Percentiles rank a stretch among this genome's conserved stretches.
Conservation (phyloP, 2,329 filamentous ascomycete species). For the Hypocreales sp. region DNA sequence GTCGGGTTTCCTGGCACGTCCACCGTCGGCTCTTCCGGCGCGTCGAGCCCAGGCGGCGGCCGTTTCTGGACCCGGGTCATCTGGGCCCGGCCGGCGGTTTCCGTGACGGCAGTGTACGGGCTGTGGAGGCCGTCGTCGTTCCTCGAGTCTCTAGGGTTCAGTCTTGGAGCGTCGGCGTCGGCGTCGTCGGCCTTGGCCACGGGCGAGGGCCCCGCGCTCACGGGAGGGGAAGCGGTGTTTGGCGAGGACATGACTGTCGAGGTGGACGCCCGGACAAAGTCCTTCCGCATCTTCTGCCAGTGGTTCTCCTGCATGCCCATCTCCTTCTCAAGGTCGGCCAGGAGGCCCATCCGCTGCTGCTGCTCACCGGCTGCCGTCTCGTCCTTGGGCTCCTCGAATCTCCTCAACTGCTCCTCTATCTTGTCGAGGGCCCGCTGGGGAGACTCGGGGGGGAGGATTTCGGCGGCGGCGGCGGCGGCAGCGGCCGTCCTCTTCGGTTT, state of each 20-base stretch:
- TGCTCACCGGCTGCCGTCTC: neutral
- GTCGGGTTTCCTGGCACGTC: no score
- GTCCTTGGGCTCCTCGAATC: conserved; percentile 23
- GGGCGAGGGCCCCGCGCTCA: no score
- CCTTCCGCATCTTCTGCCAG: conserved; percentile 42
- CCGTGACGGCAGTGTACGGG: neutral
- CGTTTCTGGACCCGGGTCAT: conserved; percentile 2
- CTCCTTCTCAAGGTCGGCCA: conserved; percentile 45
- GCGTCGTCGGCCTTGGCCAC: no score
- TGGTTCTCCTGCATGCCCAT: conserved; percentile 43
- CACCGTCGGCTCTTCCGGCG: neutral
- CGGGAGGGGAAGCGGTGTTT: conserved; percentile 2
- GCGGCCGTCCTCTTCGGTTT: no score
- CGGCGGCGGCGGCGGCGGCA: conserved; percentile 29
- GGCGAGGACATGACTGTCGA: conserved; percentile 24
- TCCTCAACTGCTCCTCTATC: conserved; percentile 36
- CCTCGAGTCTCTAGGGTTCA: neutral
- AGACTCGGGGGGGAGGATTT: conserved; percentile 37
- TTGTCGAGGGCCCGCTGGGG: conserved; percentile 30
- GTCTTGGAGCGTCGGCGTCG: neutral
- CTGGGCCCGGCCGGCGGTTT: conserved; percentile 1
- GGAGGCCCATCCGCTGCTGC: conserved; percentile 23
- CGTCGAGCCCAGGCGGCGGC: no score
- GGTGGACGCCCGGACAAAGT: conserved; percentile 33
- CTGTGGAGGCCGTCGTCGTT: neutral